Base-by-base conservation (phyloP, 441 rosid genomes). In the Erodium texanum region DNA sequence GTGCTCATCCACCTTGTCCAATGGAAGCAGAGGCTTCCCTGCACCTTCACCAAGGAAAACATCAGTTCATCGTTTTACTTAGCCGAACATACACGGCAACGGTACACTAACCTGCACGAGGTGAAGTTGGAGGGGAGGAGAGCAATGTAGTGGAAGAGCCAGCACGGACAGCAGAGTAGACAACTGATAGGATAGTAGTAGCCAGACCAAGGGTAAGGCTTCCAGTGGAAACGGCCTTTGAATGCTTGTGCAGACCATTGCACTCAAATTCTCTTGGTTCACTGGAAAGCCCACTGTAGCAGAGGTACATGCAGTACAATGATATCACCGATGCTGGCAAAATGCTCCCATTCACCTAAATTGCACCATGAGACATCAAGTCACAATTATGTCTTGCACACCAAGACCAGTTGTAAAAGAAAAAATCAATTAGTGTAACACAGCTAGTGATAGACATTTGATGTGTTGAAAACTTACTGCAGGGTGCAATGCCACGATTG, bases 291-390 rank as follows among this genome's bases (percentile, higher is more conserved):
- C 90, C 99, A 66, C 96, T 94, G 81, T 76, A 94, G 87, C 99
- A 94, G 70, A 94, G 87, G 77, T 94, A 89, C 64, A 96, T 94
- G 81, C 98, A 92, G 68, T 94, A 94, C 66, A 88, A 80, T 2
- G 99, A 87, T 79, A 92, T 82, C 74, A 94, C 91, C 0, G 98
- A 87, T 63, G 99, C 98, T n/a, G 99, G 99, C 83, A 94, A 84
- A 68, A 94, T 97, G 82, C 99, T 94, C 45, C 99, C 99, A 66
- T 89, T 94, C 59, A 94, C 89, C 96, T 89, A 82, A 62, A 58
- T 70, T 66, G 64, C 63, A 59, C 50, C 63, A 22, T 11, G 14
- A 58, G 63, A 59, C 75, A 67, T 69, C 64, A 45, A 67, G 32
- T 24, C 38, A 65, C 58, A 14, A 19, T 58, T 56, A 20, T 10